Evolutionary conservation across 2,329 filamentous ascomycete genomes (phyloP).

Genomic region (Drechslerella coelobrocha): DNA sequence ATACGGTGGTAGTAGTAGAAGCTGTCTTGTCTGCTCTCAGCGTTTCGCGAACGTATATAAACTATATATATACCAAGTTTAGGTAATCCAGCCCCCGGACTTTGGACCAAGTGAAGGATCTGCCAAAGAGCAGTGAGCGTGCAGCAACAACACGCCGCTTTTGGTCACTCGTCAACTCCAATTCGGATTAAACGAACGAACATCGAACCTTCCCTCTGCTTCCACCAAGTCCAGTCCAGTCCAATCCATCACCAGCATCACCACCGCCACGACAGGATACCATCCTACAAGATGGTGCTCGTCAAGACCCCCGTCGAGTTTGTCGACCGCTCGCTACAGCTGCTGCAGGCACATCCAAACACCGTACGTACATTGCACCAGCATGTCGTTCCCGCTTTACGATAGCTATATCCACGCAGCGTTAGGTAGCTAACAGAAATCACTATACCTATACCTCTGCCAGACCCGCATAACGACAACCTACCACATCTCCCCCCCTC

Average conservation of each 20-base stretch:
- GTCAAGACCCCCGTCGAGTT: conserved; percentile 85
- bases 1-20: no score
- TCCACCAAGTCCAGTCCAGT: background rate
- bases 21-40: no score
- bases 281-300: conserved; percentile 70
- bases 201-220: conserved; percentile 4
- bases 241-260: background rate
- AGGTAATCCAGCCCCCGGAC: conserved; percentile 4
- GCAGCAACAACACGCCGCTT: background rate
- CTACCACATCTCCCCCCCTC: conserved; percentile 69
- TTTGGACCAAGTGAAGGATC: conserved; percentile 34
- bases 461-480: conserved; percentile 91
- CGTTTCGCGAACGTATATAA: no score
- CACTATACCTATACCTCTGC: no score
- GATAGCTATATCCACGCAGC: conserved; percentile 9
- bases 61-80: no score
- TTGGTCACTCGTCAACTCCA: conserved; percentile 1
- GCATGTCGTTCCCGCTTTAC: background rate
- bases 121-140: conserved; percentile 35
- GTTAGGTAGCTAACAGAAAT: conserved; percentile 25
- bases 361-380: conserved; percentile 76
- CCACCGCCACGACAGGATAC: background rate
- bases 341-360: conserved; percentile 83
- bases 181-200: background rate
- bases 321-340: conserved; percentile 83